Evolutionary conservation across 2,329 filamentous ascomycete species (phyloP), one percentile per base, ranked within the genome.

Genomic region (Trichoderma arundinaceum): DNA sequence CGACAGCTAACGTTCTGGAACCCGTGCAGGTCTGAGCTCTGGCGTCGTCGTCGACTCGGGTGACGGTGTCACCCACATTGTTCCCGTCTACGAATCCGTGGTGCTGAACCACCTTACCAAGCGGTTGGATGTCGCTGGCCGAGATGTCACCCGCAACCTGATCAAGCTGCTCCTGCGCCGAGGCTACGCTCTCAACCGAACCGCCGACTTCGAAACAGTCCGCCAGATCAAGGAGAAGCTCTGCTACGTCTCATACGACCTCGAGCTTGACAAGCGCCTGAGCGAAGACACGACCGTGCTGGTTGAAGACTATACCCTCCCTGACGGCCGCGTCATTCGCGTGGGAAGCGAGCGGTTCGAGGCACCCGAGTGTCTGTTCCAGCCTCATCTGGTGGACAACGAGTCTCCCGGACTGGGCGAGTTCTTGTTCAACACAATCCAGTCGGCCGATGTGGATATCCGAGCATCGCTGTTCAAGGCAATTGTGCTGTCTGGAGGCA

Each of bases 171-270:
- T 99, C 19, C 87, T 97, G 66, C 92, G 95, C 74, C 89, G 95
- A 72, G 95, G 95, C 51, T 99, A 99, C 79, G 93, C 95, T 41
- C 88, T 99, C 69, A 99, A 99, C 87, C 89, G 95, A 77, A 99
- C 95, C 12, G 95, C 95, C 76, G 95, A 99, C 78, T 99, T 99
- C 79, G 95, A 99, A 81, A 99, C 95, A 4, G 95, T 99, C 65
- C 91, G 95, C 68, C 94, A 98, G 79, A 98, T 99, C 83, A 99
- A 99, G 83, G 95, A 99, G 85, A 99, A 99, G 85, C 90, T 99
- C 59, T 98, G 95, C 85, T 99, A 99, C 78, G 94, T 99, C 65
- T 97, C 94, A 12, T 99, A 98, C 83, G 95, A 99, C 78, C 87
- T 99, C 65, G 93, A 96, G 79, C 85, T 99, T 64, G 95, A 99